A percentile compares a stretch with the other conserved stretches of the same genome.
Evolutionary conservation across 495 filamentous ascomycete genomes (phyloP).

Genomic region (Aspergillus avenaceus): DNA sequence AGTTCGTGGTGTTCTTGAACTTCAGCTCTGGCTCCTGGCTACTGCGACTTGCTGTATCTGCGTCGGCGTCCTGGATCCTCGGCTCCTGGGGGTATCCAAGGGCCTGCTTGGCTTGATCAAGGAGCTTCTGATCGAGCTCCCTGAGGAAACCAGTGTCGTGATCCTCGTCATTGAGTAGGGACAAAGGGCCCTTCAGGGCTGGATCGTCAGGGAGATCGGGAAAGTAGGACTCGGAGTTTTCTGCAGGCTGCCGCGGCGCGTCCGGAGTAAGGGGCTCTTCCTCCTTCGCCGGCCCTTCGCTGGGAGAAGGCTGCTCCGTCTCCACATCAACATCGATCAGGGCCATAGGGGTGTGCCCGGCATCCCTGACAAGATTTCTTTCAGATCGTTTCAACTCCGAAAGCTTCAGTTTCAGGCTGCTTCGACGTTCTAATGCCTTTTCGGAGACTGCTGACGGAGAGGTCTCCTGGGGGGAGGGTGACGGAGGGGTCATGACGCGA

Average conservation of each 20-base stretch:
- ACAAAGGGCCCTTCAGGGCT: conserved; percentile 41
- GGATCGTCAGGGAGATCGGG: conserved; percentile 40
- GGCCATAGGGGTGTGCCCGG: conserved; percentile 47
- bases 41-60: conserved; percentile 24
- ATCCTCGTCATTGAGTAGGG: conserved; percentile 39
- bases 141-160: conserved; percentile 38
- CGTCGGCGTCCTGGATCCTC: conserved; percentile 20
- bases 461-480: conserved; percentile 30
- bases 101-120: conserved; percentile 33
- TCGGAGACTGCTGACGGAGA: conserved; percentile 22
- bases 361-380: conserved; percentile 36
- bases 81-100: conserved; percentile 18
- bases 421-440: conserved; percentile 28
- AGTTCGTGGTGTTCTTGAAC: conserved; percentile 57
- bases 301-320: conserved; percentile 23
- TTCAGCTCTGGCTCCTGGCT: conserved; percentile 55
- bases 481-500: conserved; percentile 43
- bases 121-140: conserved; percentile 41
- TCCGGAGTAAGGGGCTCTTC: conserved; percentile 29
- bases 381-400: conserved; percentile 38
- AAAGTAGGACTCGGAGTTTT: conserved; percentile 42
- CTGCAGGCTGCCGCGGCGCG: conserved; percentile 32
- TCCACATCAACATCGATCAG: conserved; percentile 35
- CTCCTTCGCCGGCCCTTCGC: conserved; percentile 15
- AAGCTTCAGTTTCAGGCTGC: conserved; percentile 38